These are phyloP conservation scores for Prunus padus DNA, from an alignment of 306 rosid genomes.

Conservation along the genomic window DNA sequence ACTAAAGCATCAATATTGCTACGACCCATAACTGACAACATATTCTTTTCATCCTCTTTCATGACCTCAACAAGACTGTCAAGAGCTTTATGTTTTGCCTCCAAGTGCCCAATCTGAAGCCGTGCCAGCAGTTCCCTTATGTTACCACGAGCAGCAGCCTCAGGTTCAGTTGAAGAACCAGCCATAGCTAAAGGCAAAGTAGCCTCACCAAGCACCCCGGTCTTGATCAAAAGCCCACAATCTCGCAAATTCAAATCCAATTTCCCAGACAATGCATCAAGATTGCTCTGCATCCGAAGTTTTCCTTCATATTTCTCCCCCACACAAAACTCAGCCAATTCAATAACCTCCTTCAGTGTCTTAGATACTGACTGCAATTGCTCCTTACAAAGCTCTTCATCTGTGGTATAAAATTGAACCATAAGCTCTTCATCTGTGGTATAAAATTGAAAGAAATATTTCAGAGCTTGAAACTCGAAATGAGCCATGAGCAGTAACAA, in stretches of 20 bases:
- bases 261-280: constrained; percentile 71
- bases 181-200: constrained; percentile 46
- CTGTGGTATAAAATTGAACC: too few species aligned
- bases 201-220: constrained; percentile 89
- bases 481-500: too few species aligned
- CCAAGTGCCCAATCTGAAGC: constrained; percentile 92
- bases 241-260: constrained; percentile 84
- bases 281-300: constrained; percentile 91
- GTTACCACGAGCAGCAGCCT: constrained; percentile 36
- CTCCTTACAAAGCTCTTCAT: constrained; percentile 93
- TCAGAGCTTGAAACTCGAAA: too few species aligned
- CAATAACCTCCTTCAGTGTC: constrained; percentile 50
- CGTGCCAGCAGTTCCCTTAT: constrained; percentile 80
- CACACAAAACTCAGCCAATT: constrained; percentile 69
- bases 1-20: constrained; percentile 77
- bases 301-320: constrained; percentile 81
- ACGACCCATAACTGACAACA: constrained; percentile 62
- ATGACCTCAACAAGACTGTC: constrained; percentile 64
- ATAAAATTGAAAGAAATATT: too few species aligned
- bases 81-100: constrained; percentile 76
- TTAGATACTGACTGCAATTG: constrained; percentile 80
- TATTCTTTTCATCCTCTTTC: constrained; percentile 82
- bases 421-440: too few species aligned
- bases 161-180: constrained; percentile 43
- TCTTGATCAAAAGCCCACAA: constrained; percentile 77